Evolutionary conservation across 192 early-diverging fungal genomes (phyloP), one percentile per base, ranked within the genome.

Genomic region (Umbelopsis sp.): DNA sequence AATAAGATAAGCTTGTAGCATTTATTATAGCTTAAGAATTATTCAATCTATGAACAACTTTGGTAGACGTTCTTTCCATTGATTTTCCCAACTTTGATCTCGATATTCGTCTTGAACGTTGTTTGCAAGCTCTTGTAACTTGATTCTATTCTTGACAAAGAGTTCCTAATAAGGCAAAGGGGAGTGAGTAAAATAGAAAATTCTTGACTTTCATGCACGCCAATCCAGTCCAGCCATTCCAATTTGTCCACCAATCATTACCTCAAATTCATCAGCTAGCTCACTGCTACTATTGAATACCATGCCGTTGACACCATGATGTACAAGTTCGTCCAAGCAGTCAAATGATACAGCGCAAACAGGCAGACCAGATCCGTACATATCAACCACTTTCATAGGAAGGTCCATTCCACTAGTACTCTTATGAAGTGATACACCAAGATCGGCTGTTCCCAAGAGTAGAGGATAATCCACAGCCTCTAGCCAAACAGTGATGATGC

Each of bases 311-410:
- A 77, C 52, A 8, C 73, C 81, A 66, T 85, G 73, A 0, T 78
- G 67, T 16, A 94, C 91, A 11, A 94, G 80, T 76, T 94, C 93
- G 62, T 82, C 66, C 52, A 94, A 76, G 74, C 88, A 90, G n/a
- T 80, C 53, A 77, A 90, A 93, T 22, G 68, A 54, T 51, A 88
- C 75, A 8, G 96, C 94, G 78, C 91, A 94, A 41, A 95, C 96
- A 6, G 97, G 95, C 16, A 95, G 74, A 4, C 93, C 94, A 78
- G 94, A 97, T 20, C 96, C 97, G 88, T 98, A 96, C 96, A 99
- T 96, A 74, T 99, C 97, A 9, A 98, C 94, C 7, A 98, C 88
- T 81, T 99, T 99, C 97, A 99, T 99, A 8, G 97, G 97, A 73
- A 99, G 77, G 76, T 99, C 97, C 59, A 99, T 85, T 4, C 97